Evolutionary conservation across 2,329 filamentous ascomycete genomes (phyloP), one percentile per base, ranked within the genome.

Genomic region (Aplosporella prunicola): DNA sequence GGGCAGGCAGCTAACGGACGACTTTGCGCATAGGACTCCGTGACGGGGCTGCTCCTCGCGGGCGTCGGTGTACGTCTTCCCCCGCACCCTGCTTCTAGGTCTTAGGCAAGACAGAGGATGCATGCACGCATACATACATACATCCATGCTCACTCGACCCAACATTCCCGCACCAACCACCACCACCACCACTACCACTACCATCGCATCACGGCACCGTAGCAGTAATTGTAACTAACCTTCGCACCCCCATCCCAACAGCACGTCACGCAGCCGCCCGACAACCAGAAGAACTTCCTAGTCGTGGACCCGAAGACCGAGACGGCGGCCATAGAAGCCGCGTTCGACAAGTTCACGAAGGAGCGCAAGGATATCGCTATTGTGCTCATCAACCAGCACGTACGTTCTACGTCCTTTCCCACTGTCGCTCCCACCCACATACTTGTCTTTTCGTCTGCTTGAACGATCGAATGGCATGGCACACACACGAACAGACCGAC

Each of bases 361-460:
- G 76, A 91, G 62, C 74, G 91, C 57, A 96, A 96, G 63, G 91
- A 98, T 58, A 95, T 98, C 59, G 91, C 87, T 18, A 93, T 98
- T 52, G 63, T 98, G 43, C 68, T 98, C 48, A 96, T 98, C 63
- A 98, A 98, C 62, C 91, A 98, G 65, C 91, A 98, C 66, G 89
- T 95, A 64, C 42, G 72, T 57, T 30, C 18, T 95, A 64, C 41
- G 72, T 57, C 32, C 9, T 18, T 31, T n/a, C n/a, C 28, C 14
- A 7, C n/a, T 17, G 10, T 8, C 15, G 17, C 15, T 25, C 18
- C 6, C 13, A 5, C 14, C 3, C 11, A 30, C 27, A n/a, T 24
- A 24, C 22, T 24, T 8, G 8, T 24, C 22, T n/a, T 13, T 8
- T 14, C 27, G 11, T 30, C 9, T 9, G 27, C 20, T 11, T 9